phyloP scores from a whole-genome alignment of 345 rosid genomes.

The Brassica juncea region DNA sequence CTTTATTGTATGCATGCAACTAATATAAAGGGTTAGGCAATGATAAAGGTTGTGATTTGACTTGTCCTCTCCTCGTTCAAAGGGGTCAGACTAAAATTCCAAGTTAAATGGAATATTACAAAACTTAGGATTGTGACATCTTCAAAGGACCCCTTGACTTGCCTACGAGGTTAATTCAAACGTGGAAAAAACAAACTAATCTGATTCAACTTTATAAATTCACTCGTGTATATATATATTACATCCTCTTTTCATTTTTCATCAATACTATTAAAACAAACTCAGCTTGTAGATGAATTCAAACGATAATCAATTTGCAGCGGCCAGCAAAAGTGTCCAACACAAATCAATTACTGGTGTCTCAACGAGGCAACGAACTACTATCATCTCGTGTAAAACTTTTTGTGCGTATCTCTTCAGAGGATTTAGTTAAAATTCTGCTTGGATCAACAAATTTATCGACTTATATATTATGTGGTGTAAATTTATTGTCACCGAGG shows the following conservation, averaged over 20 bases:
- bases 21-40: not conserved
- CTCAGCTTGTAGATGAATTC: not conserved
- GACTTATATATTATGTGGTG: not conserved
- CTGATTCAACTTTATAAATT: not conserved
- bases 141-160: slow-evolving; percentile 26
- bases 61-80: slow-evolving; percentile 28
- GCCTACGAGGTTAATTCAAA: slow-evolving; percentile 12
- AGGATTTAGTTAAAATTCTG: not conserved
- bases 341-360: not conserved
- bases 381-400: not conserved
- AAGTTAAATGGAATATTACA: slow-evolving; percentile 19
- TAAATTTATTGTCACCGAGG: not conserved
- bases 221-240: not conserved
- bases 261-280: not conserved
- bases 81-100: slow-evolving; percentile 32
- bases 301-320: not conserved
- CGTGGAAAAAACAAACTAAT: slow-evolving; percentile 22
- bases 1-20: not conserved
- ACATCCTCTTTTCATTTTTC: not conserved
- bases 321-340: not conserved
- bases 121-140: slow-evolving; percentile 24
- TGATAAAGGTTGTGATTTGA: slow-evolving; percentile 8
- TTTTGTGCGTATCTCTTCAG: not conserved
- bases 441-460: not conserved
- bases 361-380: not conserved